Base-by-base conservation (phyloP, 768 basidiomycete species). In the Symmetrospora coprosmae region DNA sequence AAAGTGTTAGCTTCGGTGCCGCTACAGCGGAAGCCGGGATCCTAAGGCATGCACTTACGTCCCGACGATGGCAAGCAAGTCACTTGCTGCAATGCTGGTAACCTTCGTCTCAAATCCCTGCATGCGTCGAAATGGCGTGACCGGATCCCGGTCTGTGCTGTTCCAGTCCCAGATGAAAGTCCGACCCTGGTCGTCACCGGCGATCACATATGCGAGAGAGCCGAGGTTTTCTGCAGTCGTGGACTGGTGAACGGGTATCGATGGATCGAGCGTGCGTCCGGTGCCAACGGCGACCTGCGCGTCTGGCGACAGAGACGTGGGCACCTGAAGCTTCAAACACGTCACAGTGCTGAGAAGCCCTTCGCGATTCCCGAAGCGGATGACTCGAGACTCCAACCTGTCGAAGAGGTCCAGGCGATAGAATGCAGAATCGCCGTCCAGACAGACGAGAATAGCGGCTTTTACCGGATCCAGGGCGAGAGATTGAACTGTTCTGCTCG, bases 51-150 rank as follows among this genome's bases (percentile, higher is more conserved):
- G 13, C 2, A 39, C 60, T 37, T n/a, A 50, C 60, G 47, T 28
- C 6, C 62, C 62, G 27, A 59, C 48, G 21, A 63, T 21, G 25
- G 59, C 34, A 1, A 59, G 25, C 13, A 59, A 47, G 38, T 48
- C 35, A 9, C 58, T 63, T 4, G 59, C 14, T n/a, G 39, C 55
- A 17, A 63, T 34, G 23, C 28, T 33, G 4, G 62, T 63, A 19
- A 63, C 53, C 30, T 46, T 59, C 2, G 27, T 49, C 35, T 52
- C 41, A 45, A 56, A 62, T 21, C 41, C 39, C 30, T 62, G 40
- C 14, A 62, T 39, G 16, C 47, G 62, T 11, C 23, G 50, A 23
- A 58, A 27, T 17, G 41, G 37, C 30, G 13, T n/a, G 34, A 45
- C 25, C 11, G 13, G 25, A 19, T 11, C 40, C n/a, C 4, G 6